Percentiles rank a stretch among this genome's conserved stretches.
Conservation (phyloP, 257 asterid species). For the Verbascum thapsus region DNA sequence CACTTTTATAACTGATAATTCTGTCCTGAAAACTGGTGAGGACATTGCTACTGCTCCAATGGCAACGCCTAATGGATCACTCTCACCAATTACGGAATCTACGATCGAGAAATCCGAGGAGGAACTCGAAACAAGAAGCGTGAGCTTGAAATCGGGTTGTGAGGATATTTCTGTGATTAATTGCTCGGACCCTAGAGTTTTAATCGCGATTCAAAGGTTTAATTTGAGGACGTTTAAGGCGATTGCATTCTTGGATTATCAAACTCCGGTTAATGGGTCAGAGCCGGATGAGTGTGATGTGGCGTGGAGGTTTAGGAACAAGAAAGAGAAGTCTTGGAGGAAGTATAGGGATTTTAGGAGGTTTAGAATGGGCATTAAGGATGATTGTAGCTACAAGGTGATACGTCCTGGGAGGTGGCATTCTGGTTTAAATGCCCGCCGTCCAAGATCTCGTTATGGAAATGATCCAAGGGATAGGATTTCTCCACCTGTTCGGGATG, state of each 20-base stretch:
- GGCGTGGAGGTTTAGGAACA: constrained; percentile 90
- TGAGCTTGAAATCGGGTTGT: constrained; percentile 60
- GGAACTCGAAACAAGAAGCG: constrained; percentile 35
- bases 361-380: constrained; percentile 67
- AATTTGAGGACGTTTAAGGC: constrained; percentile 75
- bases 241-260: constrained; percentile 70
- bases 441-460: constrained; percentile 43
- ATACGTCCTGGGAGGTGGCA: constrained; percentile 79
- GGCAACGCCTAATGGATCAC: constrained; percentile 39
- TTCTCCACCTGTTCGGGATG: constrained; percentile 57
- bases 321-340: constrained; percentile 91
- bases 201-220: constrained; percentile 70
- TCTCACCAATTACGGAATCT: constrained; percentile 57
- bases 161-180: constrained; percentile 60
- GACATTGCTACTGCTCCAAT: constrained; percentile 61
- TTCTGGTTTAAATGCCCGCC: constrained; percentile 90
- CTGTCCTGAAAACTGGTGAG: constrained; percentile 96
- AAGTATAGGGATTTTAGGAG: constrained; percentile 94
- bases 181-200: constrained; percentile 80
- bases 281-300: constrained; percentile 84
- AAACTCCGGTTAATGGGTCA: constrained; percentile 76
- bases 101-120: constrained; percentile 63
- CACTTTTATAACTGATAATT: constrained; percentile 74
- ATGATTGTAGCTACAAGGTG: constrained; percentile 74
- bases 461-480: constrained; percentile 37